These are phyloP conservation scores for Hypomyces rosellus DNA, from an alignment of 2,329 filamentous ascomycete genomes.

Conservation along the genomic window DNA sequence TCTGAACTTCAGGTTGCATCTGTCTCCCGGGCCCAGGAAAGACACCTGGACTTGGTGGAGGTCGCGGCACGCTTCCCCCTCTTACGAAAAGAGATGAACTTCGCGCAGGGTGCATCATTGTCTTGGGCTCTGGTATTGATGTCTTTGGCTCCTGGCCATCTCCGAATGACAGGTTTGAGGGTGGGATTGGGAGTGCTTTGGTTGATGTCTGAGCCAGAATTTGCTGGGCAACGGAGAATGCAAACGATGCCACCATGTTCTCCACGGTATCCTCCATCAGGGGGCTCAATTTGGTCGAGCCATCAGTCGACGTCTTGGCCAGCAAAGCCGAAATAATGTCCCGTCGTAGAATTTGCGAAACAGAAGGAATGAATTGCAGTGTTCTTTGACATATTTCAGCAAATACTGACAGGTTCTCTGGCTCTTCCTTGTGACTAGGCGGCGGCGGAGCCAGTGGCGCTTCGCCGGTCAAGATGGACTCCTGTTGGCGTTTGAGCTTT, in stretches of 20 bases:
- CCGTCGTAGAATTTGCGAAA: slow-evolving; percentile 70
- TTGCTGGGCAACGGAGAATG: slow-evolving; percentile 69
- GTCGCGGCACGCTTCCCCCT: slow-evolving; percentile 20
- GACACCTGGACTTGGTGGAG: slow-evolving; percentile 42
- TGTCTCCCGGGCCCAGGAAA: slow-evolving; percentile 45
- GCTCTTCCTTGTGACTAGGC: slow-evolving; percentile 47
- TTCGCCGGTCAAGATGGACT: slow-evolving; percentile 51
- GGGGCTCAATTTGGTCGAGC: slow-evolving; percentile 23
- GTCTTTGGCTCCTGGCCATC: slow-evolving; percentile 53
- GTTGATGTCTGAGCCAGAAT: slow-evolving; percentile 70
- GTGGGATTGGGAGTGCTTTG: slow-evolving; percentile 59
- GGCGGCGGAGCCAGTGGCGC: slow-evolving; percentile 44
- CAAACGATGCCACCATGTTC: slow-evolving; percentile 71
- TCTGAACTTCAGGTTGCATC: slow-evolving; percentile 32
- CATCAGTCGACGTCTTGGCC: slow-evolving; percentile 29
- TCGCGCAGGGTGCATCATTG: slow-evolving; percentile 62
- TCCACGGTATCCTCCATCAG: slow-evolving; percentile 53
- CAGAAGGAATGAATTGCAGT: slow-evolving; percentile 75
- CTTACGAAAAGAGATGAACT: slow-evolving; percentile 53
- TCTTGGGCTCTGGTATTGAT: slow-evolving; percentile 61
- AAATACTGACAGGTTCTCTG: slow-evolving; percentile 72
- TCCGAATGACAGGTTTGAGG: slow-evolving; percentile 43
- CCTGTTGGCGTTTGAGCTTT: slow-evolving; percentile 57
- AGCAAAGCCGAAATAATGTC: slow-evolving; percentile 64
- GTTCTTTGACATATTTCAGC: slow-evolving; percentile 80